Percentiles rank a stretch among this genome's conserved stretches.
Conservation (phyloP, 805 yeast genomes). For the Ogataea henricii region DNA sequence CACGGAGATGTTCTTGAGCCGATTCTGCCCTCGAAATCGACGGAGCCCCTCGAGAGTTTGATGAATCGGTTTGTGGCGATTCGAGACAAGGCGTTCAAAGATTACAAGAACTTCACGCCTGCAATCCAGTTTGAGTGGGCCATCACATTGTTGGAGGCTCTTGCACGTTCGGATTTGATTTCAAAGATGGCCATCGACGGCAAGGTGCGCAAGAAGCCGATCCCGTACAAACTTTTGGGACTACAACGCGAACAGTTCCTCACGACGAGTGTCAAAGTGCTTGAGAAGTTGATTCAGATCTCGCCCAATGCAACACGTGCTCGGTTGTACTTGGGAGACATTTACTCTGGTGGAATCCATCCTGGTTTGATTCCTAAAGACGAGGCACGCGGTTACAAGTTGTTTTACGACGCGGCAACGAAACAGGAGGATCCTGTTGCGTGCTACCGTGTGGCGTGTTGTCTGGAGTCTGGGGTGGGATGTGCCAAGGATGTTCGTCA, state of each 20-base stretch:
- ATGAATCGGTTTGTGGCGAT: conserved; percentile 32
- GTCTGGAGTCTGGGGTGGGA: conserved; percentile 68
- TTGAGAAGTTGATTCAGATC: conserved; percentile 53
- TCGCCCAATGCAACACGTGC: conserved; percentile 57
- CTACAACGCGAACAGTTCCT: conserved; percentile 58
- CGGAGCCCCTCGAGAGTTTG: conserved; percentile 27
- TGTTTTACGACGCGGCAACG: conserved; percentile 58
- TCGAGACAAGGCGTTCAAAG: conserved; percentile 37
- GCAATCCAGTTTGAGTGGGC: conserved; percentile 65
- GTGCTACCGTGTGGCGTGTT: conserved; percentile 68
- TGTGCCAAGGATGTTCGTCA: conserved; percentile 43
- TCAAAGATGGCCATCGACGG: conserved; percentile 52
- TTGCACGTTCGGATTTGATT: conserved; percentile 42
- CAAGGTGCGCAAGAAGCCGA: conserved; percentile 39
- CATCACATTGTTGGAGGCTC: conserved; percentile 53
- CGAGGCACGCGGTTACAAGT: conserved; percentile 60
- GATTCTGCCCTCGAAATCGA: conserved; percentile 32
- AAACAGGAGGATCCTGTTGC: conserved; percentile 58
- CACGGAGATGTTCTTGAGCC: conserved; percentile 32
- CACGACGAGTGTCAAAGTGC: conserved; percentile 57
- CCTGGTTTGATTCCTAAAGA: conserved; percentile 53
- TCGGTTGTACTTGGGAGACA: conserved; percentile 58
- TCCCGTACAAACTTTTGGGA: conserved; percentile 44
- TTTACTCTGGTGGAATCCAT: conserved; percentile 53
- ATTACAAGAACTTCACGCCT: conserved; percentile 45